Evolutionary conservation across 192 early-diverging fungal species (phyloP), one percentile per base, ranked within the genome.

Genomic region (Coemansia guatemalensis): DNA sequence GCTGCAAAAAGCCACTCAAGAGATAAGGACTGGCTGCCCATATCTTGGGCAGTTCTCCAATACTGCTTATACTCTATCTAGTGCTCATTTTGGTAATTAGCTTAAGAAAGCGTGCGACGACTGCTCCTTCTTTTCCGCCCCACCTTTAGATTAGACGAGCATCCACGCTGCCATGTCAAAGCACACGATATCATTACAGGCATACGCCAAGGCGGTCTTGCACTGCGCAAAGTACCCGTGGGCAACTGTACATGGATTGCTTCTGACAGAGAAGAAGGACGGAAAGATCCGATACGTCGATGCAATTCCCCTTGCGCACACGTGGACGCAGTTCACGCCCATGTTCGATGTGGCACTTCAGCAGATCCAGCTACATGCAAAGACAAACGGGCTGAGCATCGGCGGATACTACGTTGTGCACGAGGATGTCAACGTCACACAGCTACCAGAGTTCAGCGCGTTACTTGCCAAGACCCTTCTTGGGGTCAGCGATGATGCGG

Each of bases 161-260:
- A 12, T 20, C 4, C 24, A 23, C 23, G 7, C 25, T 27, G 51
- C 23, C 51, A 79, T 79, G 76, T 30, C 64, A 3, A 71, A 79
- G 56, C 75, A 73, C 67, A 58, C 50, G 8, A 63, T 88, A 53
- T 71, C 85, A 50, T 61, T 76, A 53, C 82, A 82, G 44, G 89
- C 92, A 6, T 92, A 94, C 77, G 64, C 82, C 63, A 89, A 93
- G 68, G 83, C 91, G 2, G 60, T 93, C 26, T 75, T 92, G 17
- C 95, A 97, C 65, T 88, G 89, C 23, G 85, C 88, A 44, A 95
- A 95, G 82, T 90, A 92, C 76, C 86, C 95, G 0, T 84, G 85
- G 47, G 68, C 77, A 8, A 68, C 82, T n/a, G 92, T 97, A 17
- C 87, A 86, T 48, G 95, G 95, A 29, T 72, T 94, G 25, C 73